Evolutionary conservation across 768 basidiomycete genomes (phyloP), one percentile per base, ranked within the genome.

Genomic region (Cystobasidium ongulense): DNA sequence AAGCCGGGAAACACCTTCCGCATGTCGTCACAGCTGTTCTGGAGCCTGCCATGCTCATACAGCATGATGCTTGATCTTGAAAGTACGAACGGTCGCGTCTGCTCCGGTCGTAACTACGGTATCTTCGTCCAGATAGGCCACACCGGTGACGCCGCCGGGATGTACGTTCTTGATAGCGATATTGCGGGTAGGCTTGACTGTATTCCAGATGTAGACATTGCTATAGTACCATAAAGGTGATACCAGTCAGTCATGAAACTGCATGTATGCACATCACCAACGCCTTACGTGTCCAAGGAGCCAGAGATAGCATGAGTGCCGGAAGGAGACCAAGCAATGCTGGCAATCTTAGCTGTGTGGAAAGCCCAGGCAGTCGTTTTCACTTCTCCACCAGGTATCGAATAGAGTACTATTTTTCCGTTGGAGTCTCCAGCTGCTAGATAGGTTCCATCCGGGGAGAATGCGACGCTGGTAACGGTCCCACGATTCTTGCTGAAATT

Each of bases 371-470:
- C 87, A 1, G 87, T 84, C 43, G 88, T 89, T 74, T 89, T 83
- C 76, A 85, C 77, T 89, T 90, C 78, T 1, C 61, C 11, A 33
- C 7, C 13, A 65, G 83, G 82, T 13, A 87, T 87, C 76, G 91
- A 87, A 81, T 88, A 91, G 21, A 96, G 83, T 25, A 88, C 82
- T 70, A 97, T 86, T 80, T 89, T 89, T 25, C 94, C 94, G 36
- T 84, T 85, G 1, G 90, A 87, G 91, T 97, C 92, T 59, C 94
- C 95, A 5, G 88, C 85, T 66, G 89, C 91, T 13, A 98, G 84
- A 41, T 87, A 81, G 25, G 82, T 83, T 0, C 89, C 90, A 80
- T 95, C 88, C 0, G 88, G 86, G 0, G 91, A 90, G 82, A 96
- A 89, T 0, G 90, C 86, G 5, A 97, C 80, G 0, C 87, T 87